These are phyloP conservation scores for Limonium bicolor DNA, from an alignment of 148 eudicot genomes.

Conservation along the genomic window DNA sequence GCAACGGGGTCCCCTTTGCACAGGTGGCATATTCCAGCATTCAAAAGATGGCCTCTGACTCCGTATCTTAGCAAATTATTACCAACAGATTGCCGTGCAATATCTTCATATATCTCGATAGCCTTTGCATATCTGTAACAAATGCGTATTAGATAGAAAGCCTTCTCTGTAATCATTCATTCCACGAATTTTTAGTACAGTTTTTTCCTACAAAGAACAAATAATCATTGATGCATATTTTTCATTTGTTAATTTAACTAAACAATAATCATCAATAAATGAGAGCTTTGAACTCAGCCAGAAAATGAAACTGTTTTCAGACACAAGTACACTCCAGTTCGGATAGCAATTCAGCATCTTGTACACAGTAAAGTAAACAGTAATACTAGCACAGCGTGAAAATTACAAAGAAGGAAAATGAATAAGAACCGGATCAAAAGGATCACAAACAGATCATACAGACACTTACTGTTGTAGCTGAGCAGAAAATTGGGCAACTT, in stretches of 20 bases:
- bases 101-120: constrained; percentile 48
- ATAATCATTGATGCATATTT: too few relatives aligned
- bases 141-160: background rate
- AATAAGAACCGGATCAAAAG: background rate
- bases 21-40: constrained; percentile 77
- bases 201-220: too few relatives aligned
- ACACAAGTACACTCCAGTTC: too few relatives aligned
- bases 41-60: constrained; percentile 64
- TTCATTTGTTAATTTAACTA: too few relatives aligned
- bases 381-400: background rate
- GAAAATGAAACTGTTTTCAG: too few relatives aligned
- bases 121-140: constrained; percentile 50
- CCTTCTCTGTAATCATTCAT: too few relatives aligned
- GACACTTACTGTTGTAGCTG: constrained; percentile 35
- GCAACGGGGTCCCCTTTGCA: constrained; percentile 59
- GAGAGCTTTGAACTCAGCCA: too few relatives aligned
- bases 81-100: constrained; percentile 41
- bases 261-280: too few relatives aligned
- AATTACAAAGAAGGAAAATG: background rate
- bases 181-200: too few relatives aligned
- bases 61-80: constrained; percentile 57
- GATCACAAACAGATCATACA: background rate
- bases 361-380: background rate
- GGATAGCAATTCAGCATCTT: constrained; percentile 2
- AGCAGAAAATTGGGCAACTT: constrained; percentile 47